These are phyloP conservation scores for Stephanocyclus meneghinianus DNA, from an alignment of 352 stramenopile species.

Conservation along the genomic window DNA sequence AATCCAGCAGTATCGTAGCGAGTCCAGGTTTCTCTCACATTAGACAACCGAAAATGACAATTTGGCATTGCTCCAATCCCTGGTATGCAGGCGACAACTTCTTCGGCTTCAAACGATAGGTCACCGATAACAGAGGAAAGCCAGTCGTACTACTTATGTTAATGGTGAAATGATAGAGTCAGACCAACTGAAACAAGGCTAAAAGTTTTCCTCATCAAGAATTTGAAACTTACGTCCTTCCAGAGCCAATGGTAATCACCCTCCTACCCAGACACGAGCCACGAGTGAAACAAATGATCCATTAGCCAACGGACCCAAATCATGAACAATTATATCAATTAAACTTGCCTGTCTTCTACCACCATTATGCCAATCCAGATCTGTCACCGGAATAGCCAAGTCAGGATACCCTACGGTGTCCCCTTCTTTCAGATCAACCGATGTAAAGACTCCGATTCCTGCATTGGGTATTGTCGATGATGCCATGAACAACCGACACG, in stretches of 20 bases:
- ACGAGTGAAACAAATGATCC: neutral
- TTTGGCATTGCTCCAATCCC: slow-evolving; percentile 38
- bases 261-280: neutral
- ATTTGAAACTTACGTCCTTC: slow-evolving; percentile 15
- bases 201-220: neutral
- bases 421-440: slow-evolving; percentile 18
- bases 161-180: neutral
- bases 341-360: slow-evolving; percentile 8
- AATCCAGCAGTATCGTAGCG: slow-evolving; percentile 25
- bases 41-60: slow-evolving; percentile 33
- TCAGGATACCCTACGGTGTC: slow-evolving; percentile 12
- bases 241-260: slow-evolving; percentile 26
- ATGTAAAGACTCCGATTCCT: slow-evolving; percentile 60
- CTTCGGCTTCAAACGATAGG: slow-evolving; percentile 7
- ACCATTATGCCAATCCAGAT: slow-evolving; percentile 26
- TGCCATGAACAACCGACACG: slow-evolving; percentile 51
- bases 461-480: slow-evolving; percentile 43
- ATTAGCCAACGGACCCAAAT: neutral
- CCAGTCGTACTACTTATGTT: slow-evolving; percentile 17
- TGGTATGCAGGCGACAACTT: slow-evolving; percentile 10
- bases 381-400: slow-evolving; percentile 14
- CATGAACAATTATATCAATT: neutral
- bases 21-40: slow-evolving; percentile 27
- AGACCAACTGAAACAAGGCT: neutral
- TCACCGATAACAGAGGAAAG: slow-evolving; percentile 3